Base-by-base conservation (phyloP, 257 asterid species). In the Handroanthus guayacan region DNA sequence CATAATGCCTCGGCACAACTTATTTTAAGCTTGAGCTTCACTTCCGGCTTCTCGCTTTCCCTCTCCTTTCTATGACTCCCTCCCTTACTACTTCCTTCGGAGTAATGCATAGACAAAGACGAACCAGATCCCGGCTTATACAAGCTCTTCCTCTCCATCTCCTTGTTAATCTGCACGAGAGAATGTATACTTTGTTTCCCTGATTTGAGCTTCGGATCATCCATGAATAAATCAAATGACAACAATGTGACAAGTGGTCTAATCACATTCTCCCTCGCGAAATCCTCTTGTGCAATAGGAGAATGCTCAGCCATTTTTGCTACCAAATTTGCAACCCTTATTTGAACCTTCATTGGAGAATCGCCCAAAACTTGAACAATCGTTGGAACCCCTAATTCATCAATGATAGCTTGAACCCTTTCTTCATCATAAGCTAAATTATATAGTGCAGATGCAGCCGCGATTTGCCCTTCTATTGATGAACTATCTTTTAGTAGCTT, bases 221-320 rank as follows among this genome's bases (percentile, higher is more conserved):
- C 94, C 77, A 88, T 67, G 68, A 88, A 86, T 4, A 86, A 71
- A 84, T 87, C 97, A n/a, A 85, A 76, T 0, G 92, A 87, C 76
- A 93, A 51, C 71, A 88, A 67, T 0, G 93, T 93, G 3, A 93
- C 97, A 7, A 93, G 88, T 2, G 95, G 96, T 79, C 94, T 84
- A 77, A 90, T 91, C 83, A 86, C 91, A 75, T 93, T 89, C 78
- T 90, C 92, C 71, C 98, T 78, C 0, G 96, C 98, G 9, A 93
- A 93, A 82, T 80, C 93, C 83, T 88, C 97, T 76, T 87, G 89
- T 2, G 98, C 97, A 4, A 75, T 75, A 4, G 80, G 75, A 5
- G 84, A 86, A 74, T 86, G 79, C 76, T 85, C 83, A 0, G 98
- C 92, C 98, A 93, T 93, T 3, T 71, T 66, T 0, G 96, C 91